phyloP scores from a whole-genome alignment of 2,329 filamentous ascomycete genomes.

The Cephalotrichum gorgonifer region DNA sequence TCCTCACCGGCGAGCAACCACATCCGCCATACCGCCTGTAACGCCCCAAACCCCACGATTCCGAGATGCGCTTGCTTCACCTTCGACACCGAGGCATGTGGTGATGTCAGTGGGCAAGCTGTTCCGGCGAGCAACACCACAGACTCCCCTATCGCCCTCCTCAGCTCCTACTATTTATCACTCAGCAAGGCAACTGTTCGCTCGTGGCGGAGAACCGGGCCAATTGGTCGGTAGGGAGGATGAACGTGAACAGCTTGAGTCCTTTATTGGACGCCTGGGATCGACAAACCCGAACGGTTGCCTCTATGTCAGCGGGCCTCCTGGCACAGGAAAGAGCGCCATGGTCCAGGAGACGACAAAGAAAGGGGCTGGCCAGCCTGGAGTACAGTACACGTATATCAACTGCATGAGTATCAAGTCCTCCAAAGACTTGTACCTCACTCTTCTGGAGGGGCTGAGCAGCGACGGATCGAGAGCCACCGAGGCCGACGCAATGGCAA shows the following conservation, averaged over 20 bases:
- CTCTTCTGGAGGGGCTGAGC: conserved; percentile 60
- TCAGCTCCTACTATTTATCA: conserved; percentile 72
- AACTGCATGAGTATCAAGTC: conserved; percentile 97
- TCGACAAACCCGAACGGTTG: conserved; percentile 60
- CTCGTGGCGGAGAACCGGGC: conserved; percentile 64
- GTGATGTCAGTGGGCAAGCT: conserved; percentile 68
- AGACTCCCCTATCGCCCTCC: conserved; percentile 61
- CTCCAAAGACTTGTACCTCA: conserved; percentile 74
- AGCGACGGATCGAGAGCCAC: conserved; percentile 31
- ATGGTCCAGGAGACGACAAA: conserved; percentile 73
- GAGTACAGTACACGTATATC: conserved; percentile 65
- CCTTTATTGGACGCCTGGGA: conserved; percentile 58
- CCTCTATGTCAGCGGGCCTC: conserved; percentile 89
- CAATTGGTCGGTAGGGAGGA: conserved; percentile 69
- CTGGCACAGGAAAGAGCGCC: conserved; percentile 93
- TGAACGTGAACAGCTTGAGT: conserved; percentile 51
- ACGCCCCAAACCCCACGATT: conserved; percentile 69
- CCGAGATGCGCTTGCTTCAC: conserved; percentile 65
- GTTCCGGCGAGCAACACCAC: conserved; percentile 68
- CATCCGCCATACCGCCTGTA: conserved; percentile 30
- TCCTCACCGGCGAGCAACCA: conserved; percentile 17
- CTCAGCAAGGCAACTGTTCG: conserved; percentile 76
- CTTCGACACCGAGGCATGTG: conserved; percentile 73
- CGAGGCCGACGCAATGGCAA: conserved; percentile 57
- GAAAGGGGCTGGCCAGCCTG: conserved; percentile 37